Evolutionary conservation across 306 rosid genomes (phyloP), one percentile per base, ranked within the genome.

Genomic region (Erythrophleum fordii): DNA sequence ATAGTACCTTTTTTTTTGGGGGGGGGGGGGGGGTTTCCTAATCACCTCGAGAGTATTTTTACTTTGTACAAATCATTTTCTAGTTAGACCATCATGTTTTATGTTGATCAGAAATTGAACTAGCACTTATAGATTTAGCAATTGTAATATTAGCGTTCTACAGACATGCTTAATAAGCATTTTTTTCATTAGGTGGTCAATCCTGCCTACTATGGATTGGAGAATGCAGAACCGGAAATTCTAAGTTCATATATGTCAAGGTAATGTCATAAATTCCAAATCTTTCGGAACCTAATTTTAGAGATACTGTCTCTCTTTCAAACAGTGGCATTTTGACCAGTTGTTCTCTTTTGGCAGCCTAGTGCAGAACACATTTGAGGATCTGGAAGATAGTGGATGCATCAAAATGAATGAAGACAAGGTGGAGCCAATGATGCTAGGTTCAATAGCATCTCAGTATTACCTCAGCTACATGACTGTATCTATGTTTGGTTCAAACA

Each of bases 381-480:
- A 95, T 88, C 94, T 95, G 26, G 99, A 95, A 88, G 99, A 93
- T 81, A 88, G 99, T 91, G 98, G 98, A 87, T 95, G 99, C 83
- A 85, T 93, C 78, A 87, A 89, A 90, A 90, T 95, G 92, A 67
- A 80, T 37, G 97, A 95, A 37, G 96, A 89, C 69, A 68, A 16
- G 41, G 98, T 93, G 69, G 89, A 89, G 83, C 77, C 97, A 26
- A 83, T 79, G 91, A 95, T 93, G 94, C 84, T 95, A 83, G 99
- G 98, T 77, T 88, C 99, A 41, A 89, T 93, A 82, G 97, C 99
- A 76, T 93, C 99, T 75, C 97, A 95, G 84, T 89, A 93, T 88
- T 95, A 95, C 84, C 99, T 95, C 70, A 90, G 95, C 88, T 95
- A 91, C 94, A 77, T 80, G 92, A 92, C 97, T 44, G 93, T 91